Evolutionary conservation across 768 basidiomycete genomes (phyloP).

Genomic region (Auricularia heimuer): DNA sequence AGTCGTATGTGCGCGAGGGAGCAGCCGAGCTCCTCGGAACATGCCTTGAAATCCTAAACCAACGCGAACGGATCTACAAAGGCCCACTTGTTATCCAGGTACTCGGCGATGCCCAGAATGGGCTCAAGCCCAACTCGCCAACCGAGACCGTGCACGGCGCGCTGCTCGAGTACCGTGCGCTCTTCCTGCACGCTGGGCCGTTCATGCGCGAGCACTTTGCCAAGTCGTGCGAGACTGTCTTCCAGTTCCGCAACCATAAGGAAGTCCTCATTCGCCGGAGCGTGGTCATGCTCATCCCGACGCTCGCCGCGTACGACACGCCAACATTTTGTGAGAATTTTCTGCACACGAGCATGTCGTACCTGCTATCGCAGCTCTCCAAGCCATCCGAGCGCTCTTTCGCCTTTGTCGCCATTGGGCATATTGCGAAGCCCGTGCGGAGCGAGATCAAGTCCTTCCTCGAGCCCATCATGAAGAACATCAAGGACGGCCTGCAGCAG

Average conservation of each 20-base stretch:
- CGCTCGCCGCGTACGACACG: constrained; percentile 88
- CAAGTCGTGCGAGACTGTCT: constrained; percentile 81
- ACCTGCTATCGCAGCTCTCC: constrained; percentile 77
- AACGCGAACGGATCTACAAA: constrained; percentile 55
- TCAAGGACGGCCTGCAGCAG: constrained; percentile 80
- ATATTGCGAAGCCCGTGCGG: constrained; percentile 82
- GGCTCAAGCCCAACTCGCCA: constrained; percentile 67
- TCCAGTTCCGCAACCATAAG: constrained; percentile 78
- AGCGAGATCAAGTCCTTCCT: constrained; percentile 95
- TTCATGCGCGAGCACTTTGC: constrained; percentile 84
- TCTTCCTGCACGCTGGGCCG: constrained; percentile 87
- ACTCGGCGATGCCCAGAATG: constrained; percentile 63
- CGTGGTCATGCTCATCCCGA: constrained; percentile 92
- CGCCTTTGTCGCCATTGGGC: constrained; percentile 93
- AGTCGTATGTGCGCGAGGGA: constrained; percentile 77
- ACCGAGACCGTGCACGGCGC: constrained; percentile 86
- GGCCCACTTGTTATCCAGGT: constrained; percentile 65
- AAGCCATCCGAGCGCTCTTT: constrained; percentile 84
- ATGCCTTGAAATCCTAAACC: constrained; percentile 79
- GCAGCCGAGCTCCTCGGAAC: constrained; percentile 90
- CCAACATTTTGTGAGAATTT: constrained; percentile 86
- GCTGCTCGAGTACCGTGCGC: constrained; percentile 80
- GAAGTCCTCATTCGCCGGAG: constrained; percentile 85
- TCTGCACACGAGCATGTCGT: constrained; percentile 88
- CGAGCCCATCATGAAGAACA: constrained; percentile 79